These are phyloP conservation scores for Rosa rugosa DNA, from an alignment of 306 rosid species.

Conservation along the genomic window DNA sequence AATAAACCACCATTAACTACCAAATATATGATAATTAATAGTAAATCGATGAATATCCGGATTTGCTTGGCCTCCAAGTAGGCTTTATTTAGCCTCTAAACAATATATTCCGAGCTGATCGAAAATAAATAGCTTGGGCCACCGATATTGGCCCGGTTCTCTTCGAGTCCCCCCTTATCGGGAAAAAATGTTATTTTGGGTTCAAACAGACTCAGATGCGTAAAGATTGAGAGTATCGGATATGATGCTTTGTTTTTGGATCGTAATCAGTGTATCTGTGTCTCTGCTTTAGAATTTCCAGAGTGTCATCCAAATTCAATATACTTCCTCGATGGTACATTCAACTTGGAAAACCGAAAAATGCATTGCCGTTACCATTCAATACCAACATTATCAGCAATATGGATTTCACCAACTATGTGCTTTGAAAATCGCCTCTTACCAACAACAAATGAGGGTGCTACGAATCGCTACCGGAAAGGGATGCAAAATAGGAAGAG, in stretches of 20 bases:
- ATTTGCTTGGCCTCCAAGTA: too few species aligned
- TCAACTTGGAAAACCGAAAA: background rate
- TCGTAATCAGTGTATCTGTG: background rate
- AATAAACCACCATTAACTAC: too few species aligned
- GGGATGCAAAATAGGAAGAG: background rate
- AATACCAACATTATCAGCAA: background rate
- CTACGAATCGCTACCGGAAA: background rate
- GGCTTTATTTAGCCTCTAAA: too few species aligned
- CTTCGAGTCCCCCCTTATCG: too few species aligned
- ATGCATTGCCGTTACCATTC: background rate
- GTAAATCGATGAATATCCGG: too few species aligned
- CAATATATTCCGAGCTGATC: too few species aligned
- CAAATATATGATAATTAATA: too few species aligned
- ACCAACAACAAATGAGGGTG: background rate
- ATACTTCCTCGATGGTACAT: background rate
- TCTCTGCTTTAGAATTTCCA: background rate
- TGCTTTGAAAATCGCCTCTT: background rate
- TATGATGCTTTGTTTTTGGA: slow-evolving; percentile 16
- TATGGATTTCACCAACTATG: background rate
- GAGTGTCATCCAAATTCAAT: background rate
- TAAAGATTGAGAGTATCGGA: background rate
- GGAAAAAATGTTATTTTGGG: too few species aligned
- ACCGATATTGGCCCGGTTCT: too few species aligned
- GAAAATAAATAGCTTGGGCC: too few species aligned
- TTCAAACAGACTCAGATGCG: too few species aligned